Conservation (phyloP, 169 alveolate genomes). For the Perkinsus marinus region DNA sequence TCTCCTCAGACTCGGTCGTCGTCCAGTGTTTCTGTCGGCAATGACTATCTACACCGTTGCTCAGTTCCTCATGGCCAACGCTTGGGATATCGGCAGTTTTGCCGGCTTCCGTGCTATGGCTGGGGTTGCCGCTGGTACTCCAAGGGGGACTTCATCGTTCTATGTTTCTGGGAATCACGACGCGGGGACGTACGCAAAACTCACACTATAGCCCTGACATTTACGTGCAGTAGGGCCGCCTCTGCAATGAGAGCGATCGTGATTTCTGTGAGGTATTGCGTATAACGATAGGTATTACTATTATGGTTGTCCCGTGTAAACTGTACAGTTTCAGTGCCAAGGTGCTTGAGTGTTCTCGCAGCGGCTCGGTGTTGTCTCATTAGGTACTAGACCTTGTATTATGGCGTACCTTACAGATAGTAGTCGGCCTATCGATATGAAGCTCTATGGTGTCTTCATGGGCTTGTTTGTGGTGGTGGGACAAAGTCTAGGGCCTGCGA, state of each 20-base stretch:
- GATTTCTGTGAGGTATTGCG: too few species aligned
- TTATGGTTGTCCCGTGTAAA: too few species aligned
- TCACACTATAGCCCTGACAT: too few species aligned
- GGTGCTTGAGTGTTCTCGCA: too few species aligned
- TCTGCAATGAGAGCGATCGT: too few species aligned
- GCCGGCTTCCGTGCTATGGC: background rate
- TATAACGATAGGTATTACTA: too few species aligned
- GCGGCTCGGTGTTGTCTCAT: too few species aligned
- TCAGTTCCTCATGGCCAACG: background rate
- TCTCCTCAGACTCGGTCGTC: background rate
- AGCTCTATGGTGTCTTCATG: background rate
- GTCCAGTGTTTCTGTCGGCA: background rate
- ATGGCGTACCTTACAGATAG: background rate
- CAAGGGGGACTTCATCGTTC: too few species aligned
- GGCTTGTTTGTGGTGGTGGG: background rate
- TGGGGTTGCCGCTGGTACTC: background rate
- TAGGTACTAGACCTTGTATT: background rate
- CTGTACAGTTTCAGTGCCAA: too few species aligned
- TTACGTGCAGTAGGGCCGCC: too few species aligned
- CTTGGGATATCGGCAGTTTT: background rate
- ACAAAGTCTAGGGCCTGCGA: background rate
- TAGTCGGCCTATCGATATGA: background rate
- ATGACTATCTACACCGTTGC: background rate
- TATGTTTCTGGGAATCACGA: too few species aligned
- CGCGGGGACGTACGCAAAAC: too few species aligned